Evolutionary conservation across 352 stramenopile species (phyloP), one percentile per base, ranked within the genome.

Genomic region (Hyaloperonospora brassicae): DNA sequence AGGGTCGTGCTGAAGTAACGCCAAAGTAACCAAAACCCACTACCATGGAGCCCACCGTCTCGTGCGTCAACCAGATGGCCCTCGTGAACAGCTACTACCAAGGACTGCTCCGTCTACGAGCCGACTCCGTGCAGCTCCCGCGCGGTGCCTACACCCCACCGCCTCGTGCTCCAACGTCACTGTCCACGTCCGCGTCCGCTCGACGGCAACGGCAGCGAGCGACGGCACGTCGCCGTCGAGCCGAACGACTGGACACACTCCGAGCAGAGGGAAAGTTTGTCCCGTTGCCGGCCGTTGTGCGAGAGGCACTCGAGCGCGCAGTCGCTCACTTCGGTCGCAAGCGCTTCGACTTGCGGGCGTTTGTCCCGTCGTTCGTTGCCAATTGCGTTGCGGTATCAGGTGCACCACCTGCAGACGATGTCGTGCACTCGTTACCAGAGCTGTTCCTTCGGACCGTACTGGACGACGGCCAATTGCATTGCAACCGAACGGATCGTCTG

Each of bases 41-140:
- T 43, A 64, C 17, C 62, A 62, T 62, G 56, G 45, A 68, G 35
- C 47, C 46, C 34, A 63, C 62, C 43, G 46, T 71, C 36, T 62
- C 55, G 17, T 46, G 51, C 31, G 62, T 79, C 24, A 76, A 86
- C 50, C 77, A 87, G 27, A 54, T 68, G 9, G 70, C 56, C 42
- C 40, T 68, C 17, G 67, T 90, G 52, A 68, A 73, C 50, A 53
- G 43, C 11, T 90, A 90, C 55, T 90, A 87, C 64, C 24, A 23
- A 23, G 57, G 62, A 12, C 43, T n/a, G 4, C 31, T 73, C 22
- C 42, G 50, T 47, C 41, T 86, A 8, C 56, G 60, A 2, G 36
- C 47, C 1, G 50, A 61, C 14, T 76, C 68, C 13, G 48, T 86
- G n/a, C 63, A 68, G 25, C 42, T 70, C 21, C 60, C 75, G 30